A percentile compares a stretch with the other conserved stretches of the same genome.
These are phyloP conservation scores for Chaetomidium leptoderma DNA, from an alignment of 495 filamentous ascomycete species.

Conservation along the genomic window DNA sequence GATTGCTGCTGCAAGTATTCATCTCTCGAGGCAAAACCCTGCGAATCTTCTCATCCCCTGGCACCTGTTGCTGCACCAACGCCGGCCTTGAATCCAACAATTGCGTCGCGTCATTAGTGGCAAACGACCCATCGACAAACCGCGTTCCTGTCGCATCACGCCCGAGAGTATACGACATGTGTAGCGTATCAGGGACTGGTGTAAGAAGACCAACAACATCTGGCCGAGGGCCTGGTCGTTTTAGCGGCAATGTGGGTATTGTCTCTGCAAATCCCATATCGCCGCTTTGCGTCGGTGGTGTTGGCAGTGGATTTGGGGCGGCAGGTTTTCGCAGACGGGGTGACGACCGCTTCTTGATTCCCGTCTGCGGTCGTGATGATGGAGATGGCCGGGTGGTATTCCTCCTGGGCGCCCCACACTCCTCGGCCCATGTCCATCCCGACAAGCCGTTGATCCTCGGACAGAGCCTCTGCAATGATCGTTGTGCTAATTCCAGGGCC, in stretches of 20 bases:
- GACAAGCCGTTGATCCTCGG: conserved; percentile 8
- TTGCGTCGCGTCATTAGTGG: neutral
- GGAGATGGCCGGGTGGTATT: neutral
- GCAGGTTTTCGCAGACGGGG: too few relatives aligned
- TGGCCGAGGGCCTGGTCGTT: neutral
- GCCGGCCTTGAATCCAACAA: neutral
- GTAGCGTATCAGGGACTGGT: neutral
- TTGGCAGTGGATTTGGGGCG: neutral
- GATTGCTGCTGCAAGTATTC: too few relatives aligned
- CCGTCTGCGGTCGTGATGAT: neutral
- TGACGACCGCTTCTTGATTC: too few relatives aligned
- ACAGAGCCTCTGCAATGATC: neutral
- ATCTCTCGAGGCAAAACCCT: too few relatives aligned
- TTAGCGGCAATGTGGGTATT: neutral
- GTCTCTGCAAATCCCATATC: neutral
- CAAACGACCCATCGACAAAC: too few relatives aligned
- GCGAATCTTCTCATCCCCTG: too few relatives aligned
- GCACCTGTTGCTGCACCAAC: too few relatives aligned
- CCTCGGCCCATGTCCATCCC: neutral
- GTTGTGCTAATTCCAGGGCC: neutral
- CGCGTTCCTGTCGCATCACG: too few relatives aligned
- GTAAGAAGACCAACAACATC: neutral
- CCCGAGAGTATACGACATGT: neutral
- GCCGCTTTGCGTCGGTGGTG: neutral
- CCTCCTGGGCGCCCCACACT: neutral